Evolutionary conservation across 768 basidiomycete genomes (phyloP).

Genomic region (Filobasidium floriforme): DNA sequence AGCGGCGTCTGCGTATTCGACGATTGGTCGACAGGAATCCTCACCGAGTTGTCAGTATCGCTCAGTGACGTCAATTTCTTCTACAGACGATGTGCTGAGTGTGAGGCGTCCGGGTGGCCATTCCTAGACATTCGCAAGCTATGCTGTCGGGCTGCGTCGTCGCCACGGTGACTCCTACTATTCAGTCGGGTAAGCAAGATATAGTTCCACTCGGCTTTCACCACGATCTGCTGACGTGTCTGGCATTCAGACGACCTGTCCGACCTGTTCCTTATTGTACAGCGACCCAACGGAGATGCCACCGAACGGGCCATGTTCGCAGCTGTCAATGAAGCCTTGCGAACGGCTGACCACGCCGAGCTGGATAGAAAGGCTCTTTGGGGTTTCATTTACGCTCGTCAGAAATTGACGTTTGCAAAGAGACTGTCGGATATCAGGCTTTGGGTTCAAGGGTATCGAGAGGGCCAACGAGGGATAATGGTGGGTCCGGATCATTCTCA

Average conservation of each 20-base stretch:
- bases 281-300: neutral
- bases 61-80: too few species aligned
- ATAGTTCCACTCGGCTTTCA: neutral
- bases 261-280: neutral
- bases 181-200: neutral
- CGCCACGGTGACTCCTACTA: neutral
- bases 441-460: neutral
- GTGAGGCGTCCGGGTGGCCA: neutral
- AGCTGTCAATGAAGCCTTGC: neutral
- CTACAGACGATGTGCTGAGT: neutral
- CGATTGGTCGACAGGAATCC: neutral
- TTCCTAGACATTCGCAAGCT: neutral
- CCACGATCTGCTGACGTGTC: neutral
- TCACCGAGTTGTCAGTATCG: neutral
- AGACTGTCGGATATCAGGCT: neutral
- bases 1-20: conserved; percentile 7
- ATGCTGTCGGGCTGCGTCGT: conserved; percentile 3
- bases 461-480: neutral
- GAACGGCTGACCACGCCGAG: neutral
- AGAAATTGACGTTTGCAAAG: conserved; percentile 7
- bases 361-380: neutral
- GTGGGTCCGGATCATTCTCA: neutral
- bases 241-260: neutral
- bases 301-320: neutral
- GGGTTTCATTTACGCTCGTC: conserved; percentile 3